Percentiles rank a stretch among this genome's conserved stretches.
phyloP scores from a whole-genome alignment of 164 flowering plant species.

The Berberis thunbergii region DNA sequence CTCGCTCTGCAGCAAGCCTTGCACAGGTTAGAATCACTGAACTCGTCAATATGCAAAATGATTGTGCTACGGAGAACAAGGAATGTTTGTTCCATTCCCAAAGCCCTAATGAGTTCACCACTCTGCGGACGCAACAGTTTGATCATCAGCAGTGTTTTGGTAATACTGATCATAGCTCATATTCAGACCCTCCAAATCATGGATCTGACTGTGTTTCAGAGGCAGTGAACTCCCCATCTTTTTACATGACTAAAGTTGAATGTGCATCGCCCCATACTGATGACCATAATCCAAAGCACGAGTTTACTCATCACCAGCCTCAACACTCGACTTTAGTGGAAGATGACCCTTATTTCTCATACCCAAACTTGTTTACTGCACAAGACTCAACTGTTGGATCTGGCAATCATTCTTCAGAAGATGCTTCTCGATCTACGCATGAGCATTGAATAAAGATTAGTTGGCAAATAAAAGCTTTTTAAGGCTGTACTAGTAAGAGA shows the following conservation, averaged over 20 bases:
- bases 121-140: slow-evolving; percentile 14
- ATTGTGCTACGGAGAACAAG: slow-evolving; percentile 14
- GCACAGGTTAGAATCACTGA: slow-evolving; percentile 73
- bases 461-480: too few relatives aligned
- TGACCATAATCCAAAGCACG: slow-evolving; percentile 18
- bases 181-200: slow-evolving; percentile 14
- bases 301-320: slow-evolving; percentile 22
- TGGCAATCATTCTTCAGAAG: slow-evolving; percentile 1
- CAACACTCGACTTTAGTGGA: slow-evolving; percentile 61
- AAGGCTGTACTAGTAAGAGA: too few relatives aligned
- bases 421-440: too few relatives aligned
- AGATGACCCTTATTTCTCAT: slow-evolving; percentile 66
- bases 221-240: slow-evolving; percentile 17
- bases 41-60: slow-evolving; percentile 41
- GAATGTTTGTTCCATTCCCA: slow-evolving; percentile 27
- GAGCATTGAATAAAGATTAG: too few relatives aligned
- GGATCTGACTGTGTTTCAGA: slow-evolving; percentile 8
- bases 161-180: slow-evolving; percentile 9
- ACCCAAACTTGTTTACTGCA: slow-evolving; percentile 69
- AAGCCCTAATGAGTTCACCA: slow-evolving; percentile 9
- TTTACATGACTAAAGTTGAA: slow-evolving; percentile 23
- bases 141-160: slow-evolving; percentile 24
- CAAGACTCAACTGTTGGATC: slow-evolving; percentile 16
- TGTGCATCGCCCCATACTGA: slow-evolving; percentile 21
- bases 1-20: slow-evolving; percentile 87